Conservation (phyloP, 805 yeast genomes). For the Candida cerambycidarum region DNA sequence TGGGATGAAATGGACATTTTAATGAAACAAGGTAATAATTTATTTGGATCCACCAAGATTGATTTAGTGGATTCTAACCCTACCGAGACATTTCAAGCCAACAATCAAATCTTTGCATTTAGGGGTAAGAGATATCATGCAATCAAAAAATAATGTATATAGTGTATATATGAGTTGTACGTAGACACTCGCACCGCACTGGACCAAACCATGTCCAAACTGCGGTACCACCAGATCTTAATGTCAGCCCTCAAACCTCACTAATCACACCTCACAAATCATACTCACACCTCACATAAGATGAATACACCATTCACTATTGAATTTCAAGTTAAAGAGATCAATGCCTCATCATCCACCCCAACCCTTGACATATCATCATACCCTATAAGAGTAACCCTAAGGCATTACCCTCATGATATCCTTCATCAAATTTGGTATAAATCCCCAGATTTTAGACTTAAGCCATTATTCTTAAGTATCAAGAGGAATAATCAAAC, state of each 20-base stretch:
- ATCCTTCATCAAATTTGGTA: slow-evolving; percentile 30
- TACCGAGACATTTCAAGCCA: slow-evolving; percentile 89
- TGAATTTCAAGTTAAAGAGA: slow-evolving; percentile 11
- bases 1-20: slow-evolving; percentile 75
- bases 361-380: slow-evolving; percentile 6
- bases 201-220: no score
- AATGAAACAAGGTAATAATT: slow-evolving; percentile 69
- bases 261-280: background rate
- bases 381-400: slow-evolving; percentile 21
- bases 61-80: slow-evolving; percentile 91
- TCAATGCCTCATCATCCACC: background rate
- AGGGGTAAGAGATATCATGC: slow-evolving; percentile 98
- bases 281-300: background rate
- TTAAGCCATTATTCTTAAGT: slow-evolving; percentile 27
- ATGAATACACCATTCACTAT: slow-evolving; percentile 23
- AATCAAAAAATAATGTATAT: slow-evolving; percentile 25
- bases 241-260: background rate
- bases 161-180: slow-evolving; percentile 12
- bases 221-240: no score
- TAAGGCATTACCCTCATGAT: slow-evolving; percentile 24
- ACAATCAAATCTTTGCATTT: slow-evolving; percentile 85
- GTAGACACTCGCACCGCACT: no score
- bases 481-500: slow-evolving; percentile 12
- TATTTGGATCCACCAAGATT: slow-evolving; percentile 87
- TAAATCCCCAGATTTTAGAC: slow-evolving; percentile 19